Percentiles rank a stretch among this genome's conserved stretches.
Conservation (phyloP, 1,284 basidiomycete species). For the Trichosporon coremiiforme region DNA sequence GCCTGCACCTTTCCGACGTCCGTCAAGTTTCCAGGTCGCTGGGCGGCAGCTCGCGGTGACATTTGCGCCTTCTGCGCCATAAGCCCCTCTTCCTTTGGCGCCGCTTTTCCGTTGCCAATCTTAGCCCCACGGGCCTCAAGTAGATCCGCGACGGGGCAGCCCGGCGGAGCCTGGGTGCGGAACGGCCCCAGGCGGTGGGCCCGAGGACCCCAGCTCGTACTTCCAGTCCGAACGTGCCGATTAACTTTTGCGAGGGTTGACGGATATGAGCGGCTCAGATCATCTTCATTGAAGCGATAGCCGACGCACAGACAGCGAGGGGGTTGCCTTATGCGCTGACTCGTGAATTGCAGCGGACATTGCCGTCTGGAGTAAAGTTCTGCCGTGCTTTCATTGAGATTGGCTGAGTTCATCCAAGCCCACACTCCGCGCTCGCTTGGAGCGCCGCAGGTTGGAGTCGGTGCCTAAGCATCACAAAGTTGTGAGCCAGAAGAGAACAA, state of each 20-base stretch:
- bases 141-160: not conserved
- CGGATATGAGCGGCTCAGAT: not conserved
- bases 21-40: not conserved
- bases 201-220: not conserved
- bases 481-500: not conserved
- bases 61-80: not conserved
- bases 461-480: not conserved
- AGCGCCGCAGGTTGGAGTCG: not conserved
- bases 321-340: not conserved
- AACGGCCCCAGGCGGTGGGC: not conserved
- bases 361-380: not conserved
- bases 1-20: not conserved
- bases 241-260: no score
- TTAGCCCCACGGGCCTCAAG: not conserved
- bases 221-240: no score
- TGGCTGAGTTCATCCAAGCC: not conserved
- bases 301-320: not conserved
- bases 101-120: not conserved
- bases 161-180: not conserved
- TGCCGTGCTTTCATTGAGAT: not conserved
- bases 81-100: not conserved
- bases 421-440: not conserved
- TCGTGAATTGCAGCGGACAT: slow-evolving; percentile 11
- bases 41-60: no score
- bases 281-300: not conserved